Conservation (phyloP, 805 yeast genomes). For the Barnettozyma pratensis region DNA sequence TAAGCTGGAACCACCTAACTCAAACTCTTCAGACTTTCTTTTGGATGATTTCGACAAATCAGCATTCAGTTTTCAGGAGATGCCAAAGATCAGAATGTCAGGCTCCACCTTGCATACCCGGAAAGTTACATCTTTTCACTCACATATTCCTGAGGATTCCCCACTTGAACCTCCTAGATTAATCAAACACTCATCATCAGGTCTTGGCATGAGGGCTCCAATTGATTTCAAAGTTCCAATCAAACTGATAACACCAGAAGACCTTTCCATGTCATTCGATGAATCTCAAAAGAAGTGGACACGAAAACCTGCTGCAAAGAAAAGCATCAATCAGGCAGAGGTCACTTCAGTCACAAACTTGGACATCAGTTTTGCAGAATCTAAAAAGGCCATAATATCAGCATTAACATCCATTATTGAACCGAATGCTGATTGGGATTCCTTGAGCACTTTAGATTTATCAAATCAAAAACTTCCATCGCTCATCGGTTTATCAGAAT, state of each 20-base stretch:
- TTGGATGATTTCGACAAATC: constrained; percentile 10
- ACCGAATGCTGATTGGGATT: constrained; percentile 36
- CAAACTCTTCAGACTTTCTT: not conserved
- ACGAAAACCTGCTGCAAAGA: constrained; percentile 33
- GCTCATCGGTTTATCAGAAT: constrained; percentile 35
- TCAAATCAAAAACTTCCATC: constrained; percentile 30
- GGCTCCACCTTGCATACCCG: constrained; percentile 15
- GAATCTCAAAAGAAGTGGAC: constrained; percentile 16
- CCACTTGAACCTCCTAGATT: constrained; percentile 24
- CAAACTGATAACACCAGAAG: constrained; percentile 21
- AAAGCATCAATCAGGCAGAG: constrained; percentile 25
- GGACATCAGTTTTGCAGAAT: constrained; percentile 41
- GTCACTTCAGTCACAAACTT: constrained; percentile 11
- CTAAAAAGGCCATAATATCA: constrained; percentile 36
- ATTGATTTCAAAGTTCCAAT: constrained; percentile 11
- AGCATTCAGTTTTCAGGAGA: constrained; percentile 23
- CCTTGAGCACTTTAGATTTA: constrained; percentile 30
- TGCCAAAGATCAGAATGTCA: constrained; percentile 13
- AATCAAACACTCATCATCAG: constrained; percentile 9
- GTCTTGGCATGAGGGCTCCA: not conserved
- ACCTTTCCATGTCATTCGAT: constrained; percentile 21
- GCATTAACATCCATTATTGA: constrained; percentile 35
- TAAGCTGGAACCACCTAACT: not conserved
- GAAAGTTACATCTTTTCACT: constrained; percentile 18
- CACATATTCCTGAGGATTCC: constrained; percentile 12